Percentiles rank a stretch among this genome's conserved stretches.
phyloP scores from a whole-genome alignment of 768 basidiomycete species.

The Scleroderma citrinum region DNA sequence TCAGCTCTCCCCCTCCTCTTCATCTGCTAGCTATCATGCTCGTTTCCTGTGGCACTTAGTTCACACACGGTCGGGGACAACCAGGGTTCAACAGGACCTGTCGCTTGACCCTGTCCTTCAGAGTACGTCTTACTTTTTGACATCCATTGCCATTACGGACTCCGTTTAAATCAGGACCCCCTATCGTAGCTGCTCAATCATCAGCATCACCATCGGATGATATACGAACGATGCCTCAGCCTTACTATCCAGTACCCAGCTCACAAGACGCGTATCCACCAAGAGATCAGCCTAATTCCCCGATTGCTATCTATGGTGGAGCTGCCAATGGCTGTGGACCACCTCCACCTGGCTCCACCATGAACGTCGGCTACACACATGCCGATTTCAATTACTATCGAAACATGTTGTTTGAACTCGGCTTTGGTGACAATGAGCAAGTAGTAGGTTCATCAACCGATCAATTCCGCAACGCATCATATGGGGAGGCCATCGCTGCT shows the following conservation, averaged over 20 bases:
- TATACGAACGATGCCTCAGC: slow-evolving; percentile 8
- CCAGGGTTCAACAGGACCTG: slow-evolving; percentile 33
- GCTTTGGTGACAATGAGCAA: slow-evolving; percentile 46
- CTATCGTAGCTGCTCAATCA: slow-evolving; percentile 17
- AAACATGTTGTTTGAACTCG: slow-evolving; percentile 70
- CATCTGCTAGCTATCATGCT: slow-evolving; percentile 69
- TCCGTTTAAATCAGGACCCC: slow-evolving; percentile 14
- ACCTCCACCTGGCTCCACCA: slow-evolving; percentile 31
- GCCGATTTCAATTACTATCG: slow-evolving; percentile 69
- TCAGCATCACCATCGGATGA: slow-evolving; percentile 18
- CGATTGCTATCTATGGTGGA: slow-evolving; percentile 8
- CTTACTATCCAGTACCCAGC: slow-evolving; percentile 12
- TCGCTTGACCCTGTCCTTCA: slow-evolving; percentile 53
- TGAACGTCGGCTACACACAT: slow-evolving; percentile 25
- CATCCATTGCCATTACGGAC: slow-evolving; percentile 4
- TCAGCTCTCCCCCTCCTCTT: slow-evolving; percentile 50
- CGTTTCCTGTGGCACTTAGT: slow-evolving; percentile 73
- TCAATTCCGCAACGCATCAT: slow-evolving; percentile 18
- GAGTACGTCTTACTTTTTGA: slow-evolving; percentile 29
- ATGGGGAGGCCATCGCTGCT: slow-evolving; percentile 31
- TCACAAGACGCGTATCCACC: slow-evolving; percentile 15
- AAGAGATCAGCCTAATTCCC: slow-evolving; percentile 7
- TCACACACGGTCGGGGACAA: slow-evolving; percentile 47
- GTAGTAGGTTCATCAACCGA: slow-evolving; percentile 17
- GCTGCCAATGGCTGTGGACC: slow-evolving; percentile 10